Base-by-base conservation (phyloP, 345 rosid species). In the Microcos paniculata region DNA sequence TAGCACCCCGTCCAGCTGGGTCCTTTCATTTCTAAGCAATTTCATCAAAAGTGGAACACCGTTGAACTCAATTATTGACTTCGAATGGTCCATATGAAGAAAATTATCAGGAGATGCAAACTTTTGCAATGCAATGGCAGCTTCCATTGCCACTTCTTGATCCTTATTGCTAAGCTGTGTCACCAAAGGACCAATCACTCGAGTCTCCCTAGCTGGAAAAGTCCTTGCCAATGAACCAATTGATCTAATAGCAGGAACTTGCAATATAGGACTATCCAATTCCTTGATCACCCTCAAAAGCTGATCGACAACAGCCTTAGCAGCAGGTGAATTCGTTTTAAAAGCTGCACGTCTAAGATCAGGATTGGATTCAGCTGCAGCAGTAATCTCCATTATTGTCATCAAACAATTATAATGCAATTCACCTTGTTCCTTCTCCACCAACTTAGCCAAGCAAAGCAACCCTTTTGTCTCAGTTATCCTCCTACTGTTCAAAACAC, bases 391-490 rank as follows among this genome's bases (percentile, higher is more conserved):
- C 90, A 80, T 85, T 18, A 95, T 77, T 24, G 98, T 85, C 97
- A 92, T 92, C 79, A 94, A 80, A 67, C 97, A 92, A 81, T 94
- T 92, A 59, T 74, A 88, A 53, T 84, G 97, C 80, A 95, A 80
- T 23, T 90, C 90, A 18, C 92, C 96, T 8, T 70, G 80, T 77
- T 87, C 97, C 26, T 71, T 89, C 71, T 93, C 98, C 1, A 95
- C 91, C 73, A 93, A 81, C 80, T 91, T 95, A 0, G 98, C 99
- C 79, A 95, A 83, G 78, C 97, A 86, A 78, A 95, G 98, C 81
- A 95, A 77, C 24, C 99, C 99, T 81, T 93, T 95, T 0, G 99
- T 95, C 81, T 95, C 99, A 0, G 98, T 86, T 46, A 95, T 89
- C 75, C 88, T 86, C 86, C 80, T 84, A 80, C 98, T 88, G 73